Evolutionary conservation across 495 filamentous ascomycete species (phyloP).

Genomic region (Apiosordaria backusii): DNA sequence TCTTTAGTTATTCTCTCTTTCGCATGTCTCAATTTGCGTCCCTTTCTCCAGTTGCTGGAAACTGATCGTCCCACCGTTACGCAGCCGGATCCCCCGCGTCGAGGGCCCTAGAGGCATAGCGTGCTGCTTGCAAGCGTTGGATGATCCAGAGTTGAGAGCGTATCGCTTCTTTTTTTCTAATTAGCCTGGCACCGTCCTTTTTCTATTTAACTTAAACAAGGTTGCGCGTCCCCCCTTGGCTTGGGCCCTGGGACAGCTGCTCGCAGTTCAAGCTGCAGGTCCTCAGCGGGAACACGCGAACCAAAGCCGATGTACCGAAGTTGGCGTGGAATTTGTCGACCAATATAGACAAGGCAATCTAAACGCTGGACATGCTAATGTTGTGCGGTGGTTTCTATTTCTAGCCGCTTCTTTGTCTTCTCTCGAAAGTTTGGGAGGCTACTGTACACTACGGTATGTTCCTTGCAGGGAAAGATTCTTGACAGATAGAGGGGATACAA

Average conservation of each 20-base stretch:
- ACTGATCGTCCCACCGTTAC: neutral
- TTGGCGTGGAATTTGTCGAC: neutral
- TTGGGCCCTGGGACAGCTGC: neutral
- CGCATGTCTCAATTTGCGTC: neutral
- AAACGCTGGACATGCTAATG: neutral
- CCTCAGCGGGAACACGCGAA: neutral
- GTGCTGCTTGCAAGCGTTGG: neutral
- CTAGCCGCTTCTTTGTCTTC: neutral
- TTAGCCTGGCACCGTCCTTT: neutral
- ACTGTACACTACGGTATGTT: neutral
- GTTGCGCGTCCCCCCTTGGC: neutral
- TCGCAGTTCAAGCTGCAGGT: neutral
- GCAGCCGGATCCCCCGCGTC: no score
- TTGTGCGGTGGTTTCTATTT: neutral
- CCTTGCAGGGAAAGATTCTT: neutral
- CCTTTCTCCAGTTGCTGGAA: neutral
- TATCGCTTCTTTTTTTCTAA: neutral
- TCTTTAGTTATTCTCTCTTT: neutral
- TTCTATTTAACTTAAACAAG: neutral
- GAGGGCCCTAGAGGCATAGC: neutral
- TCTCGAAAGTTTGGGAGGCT: neutral
- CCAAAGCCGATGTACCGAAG: conserved; percentile 1
- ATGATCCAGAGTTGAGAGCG: neutral
- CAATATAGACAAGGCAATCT: neutral
- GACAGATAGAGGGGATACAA: neutral